Evolutionary conservation across 345 rosid genomes (phyloP).

Genomic region (Mallotus nudiflorus): DNA sequence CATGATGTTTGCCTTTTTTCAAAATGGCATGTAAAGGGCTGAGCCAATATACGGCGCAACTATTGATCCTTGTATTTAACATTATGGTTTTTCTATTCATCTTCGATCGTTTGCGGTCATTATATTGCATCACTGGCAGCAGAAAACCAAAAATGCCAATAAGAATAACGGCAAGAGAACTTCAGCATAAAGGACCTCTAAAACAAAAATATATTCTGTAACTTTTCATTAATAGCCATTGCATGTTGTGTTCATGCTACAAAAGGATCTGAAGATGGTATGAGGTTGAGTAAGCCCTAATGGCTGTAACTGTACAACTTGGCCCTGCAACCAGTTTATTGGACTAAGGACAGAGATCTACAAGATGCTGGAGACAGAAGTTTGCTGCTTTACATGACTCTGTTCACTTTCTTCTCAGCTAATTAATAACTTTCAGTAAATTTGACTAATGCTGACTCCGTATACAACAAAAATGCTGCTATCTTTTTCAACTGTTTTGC

Average conservation of each 20-base stretch:
- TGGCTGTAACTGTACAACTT: conserved; percentile 45
- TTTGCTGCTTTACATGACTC: conserved; percentile 15
- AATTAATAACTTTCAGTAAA: conserved; percentile 16
- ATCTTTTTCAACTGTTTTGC: conserved; percentile 4
- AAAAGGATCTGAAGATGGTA: conserved; percentile 1
- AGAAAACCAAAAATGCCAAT: neutral
- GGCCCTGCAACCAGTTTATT: conserved; percentile 25
- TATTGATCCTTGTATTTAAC: too few relatives aligned
- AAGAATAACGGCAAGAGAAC: too few relatives aligned
- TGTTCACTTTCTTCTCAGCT: conserved; percentile 15
- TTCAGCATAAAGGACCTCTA: neutral
- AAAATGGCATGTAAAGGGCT: neutral
- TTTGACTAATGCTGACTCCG: conserved; percentile 18
- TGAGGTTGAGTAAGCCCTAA: conserved; percentile 9
- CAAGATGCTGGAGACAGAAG: conserved; percentile 13
- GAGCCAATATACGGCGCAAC: too few relatives aligned
- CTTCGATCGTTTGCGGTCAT: too few relatives aligned
- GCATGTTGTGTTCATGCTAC: conserved; percentile 5
- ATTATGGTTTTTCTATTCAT: too few relatives aligned
- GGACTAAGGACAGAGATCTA: conserved; percentile 6
- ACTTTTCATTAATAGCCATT: conserved; percentile 12
- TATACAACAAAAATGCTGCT: conserved; percentile 14
- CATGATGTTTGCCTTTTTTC: neutral
- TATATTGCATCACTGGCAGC: too few relatives aligned
- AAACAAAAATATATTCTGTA: neutral